Evolutionary conservation across 352 stramenopile genomes (phyloP).

Genomic region (Globisporangium canariense): DNA sequence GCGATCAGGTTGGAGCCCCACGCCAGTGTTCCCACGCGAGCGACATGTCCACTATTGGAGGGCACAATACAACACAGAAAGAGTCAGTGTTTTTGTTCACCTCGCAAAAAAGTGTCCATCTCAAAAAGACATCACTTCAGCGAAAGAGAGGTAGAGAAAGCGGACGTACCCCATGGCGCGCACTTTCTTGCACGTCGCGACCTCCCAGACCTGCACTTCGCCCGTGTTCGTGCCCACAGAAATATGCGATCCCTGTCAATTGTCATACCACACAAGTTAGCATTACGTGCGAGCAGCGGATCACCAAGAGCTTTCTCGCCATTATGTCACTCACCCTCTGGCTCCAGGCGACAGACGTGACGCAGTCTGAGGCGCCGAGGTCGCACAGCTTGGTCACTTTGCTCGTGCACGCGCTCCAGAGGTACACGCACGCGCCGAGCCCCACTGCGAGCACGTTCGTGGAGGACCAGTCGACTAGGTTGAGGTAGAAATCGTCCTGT

Average conservation of each 20-base stretch:
- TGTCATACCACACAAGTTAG: neutral
- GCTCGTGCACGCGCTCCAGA: slow-evolving; percentile 92
- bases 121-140: slow-evolving; percentile 3
- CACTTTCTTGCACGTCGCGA: slow-evolving; percentile 81
- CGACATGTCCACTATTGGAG: slow-evolving; percentile 76
- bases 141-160: neutral
- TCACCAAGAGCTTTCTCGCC: neutral
- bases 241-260: slow-evolving; percentile 80
- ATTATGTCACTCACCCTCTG: slow-evolving; percentile 50
- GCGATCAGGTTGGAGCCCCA: slow-evolving; percentile 92
- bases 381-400: slow-evolving; percentile 95
- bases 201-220: slow-evolving; percentile 95
- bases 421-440: slow-evolving; percentile 92
- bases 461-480: slow-evolving; percentile 96
- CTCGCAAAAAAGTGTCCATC: neutral
- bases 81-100: slow-evolving; percentile 3
- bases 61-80: slow-evolving; percentile 3
- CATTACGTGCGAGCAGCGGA: neutral
- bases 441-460: slow-evolving; percentile 95
- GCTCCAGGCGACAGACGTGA: slow-evolving; percentile 95
- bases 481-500: slow-evolving; percentile 98
- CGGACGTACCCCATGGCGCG: slow-evolving; percentile 80
- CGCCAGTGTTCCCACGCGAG: slow-evolving; percentile 90
- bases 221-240: slow-evolving; percentile 93
- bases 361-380: slow-evolving; percentile 63